phyloP scores from a whole-genome alignment of 768 basidiomycete species.

The Pisolithus albus region DNA sequence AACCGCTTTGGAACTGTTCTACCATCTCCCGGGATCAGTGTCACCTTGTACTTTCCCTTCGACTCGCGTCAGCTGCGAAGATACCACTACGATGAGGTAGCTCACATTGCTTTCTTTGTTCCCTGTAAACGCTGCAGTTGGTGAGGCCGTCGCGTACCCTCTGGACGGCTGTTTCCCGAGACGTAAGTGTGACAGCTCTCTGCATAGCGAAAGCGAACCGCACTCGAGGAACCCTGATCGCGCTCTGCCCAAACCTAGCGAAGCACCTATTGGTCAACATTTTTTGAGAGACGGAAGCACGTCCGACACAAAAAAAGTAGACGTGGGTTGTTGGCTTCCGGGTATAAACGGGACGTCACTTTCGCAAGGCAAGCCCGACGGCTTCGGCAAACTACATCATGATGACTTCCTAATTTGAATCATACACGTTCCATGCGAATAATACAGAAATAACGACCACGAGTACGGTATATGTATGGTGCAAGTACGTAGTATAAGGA shows the following conservation, averaged over 20 bases:
- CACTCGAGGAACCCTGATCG: conserved; percentile 45
- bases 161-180: conserved; percentile 41
- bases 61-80: conserved; percentile 2
- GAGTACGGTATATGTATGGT: background rate
- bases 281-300: conserved; percentile 18
- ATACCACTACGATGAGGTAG: conserved; percentile 6
- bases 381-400: background rate
- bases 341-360: conserved; percentile 16
- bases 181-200: conserved; percentile 9
- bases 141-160: conserved; percentile 60
- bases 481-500: too few species aligned
- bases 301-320: conserved; percentile 16
- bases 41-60: conserved; percentile 95
- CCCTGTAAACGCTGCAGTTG: conserved; percentile 86
- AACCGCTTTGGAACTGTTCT: conserved; percentile 17
- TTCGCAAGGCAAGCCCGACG: conserved; percentile 1
- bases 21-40: conserved; percentile 97
- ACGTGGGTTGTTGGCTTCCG: conserved; percentile 2
- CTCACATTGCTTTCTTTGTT: conserved; percentile 83
- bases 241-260: conserved; percentile 47
- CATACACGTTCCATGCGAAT: background rate
- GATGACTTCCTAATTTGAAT: background rate
- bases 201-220: conserved; percentile 7
- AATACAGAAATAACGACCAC: too few species aligned
- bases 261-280: conserved; percentile 62